These are phyloP conservation scores for Diaporthe sp. DNA, from an alignment of 2,329 filamentous ascomycete genomes.

Conservation along the genomic window DNA sequence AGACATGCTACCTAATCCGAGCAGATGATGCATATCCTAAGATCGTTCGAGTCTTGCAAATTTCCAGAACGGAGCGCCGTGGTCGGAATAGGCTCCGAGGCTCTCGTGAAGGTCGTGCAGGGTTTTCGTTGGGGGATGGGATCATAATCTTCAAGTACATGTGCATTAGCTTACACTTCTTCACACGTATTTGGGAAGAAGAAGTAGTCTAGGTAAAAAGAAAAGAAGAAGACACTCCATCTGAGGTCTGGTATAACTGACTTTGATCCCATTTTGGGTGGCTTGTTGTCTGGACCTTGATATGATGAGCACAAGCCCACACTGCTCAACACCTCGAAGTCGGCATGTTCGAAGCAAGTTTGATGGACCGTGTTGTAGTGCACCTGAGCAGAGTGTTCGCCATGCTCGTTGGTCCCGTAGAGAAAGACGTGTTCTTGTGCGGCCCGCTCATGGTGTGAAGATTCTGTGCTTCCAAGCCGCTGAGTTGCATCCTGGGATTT, in stretches of 20 bases:
- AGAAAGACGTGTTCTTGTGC: neutral
- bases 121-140: neutral
- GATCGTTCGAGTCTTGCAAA: neutral
- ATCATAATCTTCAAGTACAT: neutral
- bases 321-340: neutral
- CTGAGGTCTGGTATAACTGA: neutral
- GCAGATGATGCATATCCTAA: neutral
- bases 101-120: neutral
- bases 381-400: neutral
- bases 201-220: neutral
- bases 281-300: neutral
- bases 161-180: neutral
- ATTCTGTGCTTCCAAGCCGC: fast-evolving
- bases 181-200: neutral
- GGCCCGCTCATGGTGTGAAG: neutral
- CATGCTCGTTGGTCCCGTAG: neutral
- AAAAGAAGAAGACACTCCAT: neutral
- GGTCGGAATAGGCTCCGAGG: neutral
- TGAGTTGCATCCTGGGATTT: neutral
- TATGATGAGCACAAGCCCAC: neutral
- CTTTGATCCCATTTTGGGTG: neutral
- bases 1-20: neutral
- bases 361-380: neutral
- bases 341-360: neutral
- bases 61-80: neutral